Evolutionary conservation across 306 rosid genomes (phyloP).

Genomic region (Cercis canadensis): DNA sequence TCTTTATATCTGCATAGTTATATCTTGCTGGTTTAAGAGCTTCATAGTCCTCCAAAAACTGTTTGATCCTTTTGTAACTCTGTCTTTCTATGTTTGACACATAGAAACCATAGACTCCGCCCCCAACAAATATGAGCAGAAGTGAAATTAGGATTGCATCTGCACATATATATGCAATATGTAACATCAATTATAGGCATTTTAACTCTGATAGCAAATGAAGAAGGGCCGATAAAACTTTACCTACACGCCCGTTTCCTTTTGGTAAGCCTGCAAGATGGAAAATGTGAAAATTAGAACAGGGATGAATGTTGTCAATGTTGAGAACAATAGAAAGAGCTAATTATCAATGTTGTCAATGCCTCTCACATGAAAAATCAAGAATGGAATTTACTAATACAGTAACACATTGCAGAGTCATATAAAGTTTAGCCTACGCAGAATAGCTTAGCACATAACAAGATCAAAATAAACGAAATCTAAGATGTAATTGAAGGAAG

Average conservation of each 20-base stretch:
- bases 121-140: constrained; percentile 7
- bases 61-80: constrained; percentile 30
- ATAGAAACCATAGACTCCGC: not conserved
- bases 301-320: no score
- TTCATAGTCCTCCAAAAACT: constrained; percentile 36
- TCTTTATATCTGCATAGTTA: constrained; percentile 40
- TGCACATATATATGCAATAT: constrained; percentile 1
- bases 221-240: constrained; percentile 1
- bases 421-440: no score
- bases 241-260: constrained; percentile 19
- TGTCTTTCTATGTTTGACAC: not conserved
- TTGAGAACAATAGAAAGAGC: no score
- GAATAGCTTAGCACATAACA: no score
- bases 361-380: no score
- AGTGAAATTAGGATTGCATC: constrained; percentile 29
- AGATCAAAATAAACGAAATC: not conserved
- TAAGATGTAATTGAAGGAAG: not conserved
- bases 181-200: not conserved
- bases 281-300: no score
- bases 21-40: constrained; percentile 42
- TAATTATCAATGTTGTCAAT: no score
- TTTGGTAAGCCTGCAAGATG: constrained; percentile 15
- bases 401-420: no score
- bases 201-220: not conserved
- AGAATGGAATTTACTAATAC: no score